phyloP scores from a whole-genome alignment of 805 yeast species.

The Metschnikowia noctiluminum region DNA sequence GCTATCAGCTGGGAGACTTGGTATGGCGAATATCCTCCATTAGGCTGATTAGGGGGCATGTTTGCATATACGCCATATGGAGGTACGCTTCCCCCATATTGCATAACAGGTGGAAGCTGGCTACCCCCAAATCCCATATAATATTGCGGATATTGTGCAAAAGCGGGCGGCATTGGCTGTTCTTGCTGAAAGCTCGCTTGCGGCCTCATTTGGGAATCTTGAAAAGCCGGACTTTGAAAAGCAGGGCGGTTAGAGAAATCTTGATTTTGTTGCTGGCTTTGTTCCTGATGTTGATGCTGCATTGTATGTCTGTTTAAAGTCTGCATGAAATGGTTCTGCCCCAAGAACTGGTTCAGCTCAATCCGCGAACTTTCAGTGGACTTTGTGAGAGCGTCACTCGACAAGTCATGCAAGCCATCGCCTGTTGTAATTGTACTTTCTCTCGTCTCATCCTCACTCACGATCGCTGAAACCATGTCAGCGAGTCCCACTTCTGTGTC shows the following conservation, averaged over 20 bases:
- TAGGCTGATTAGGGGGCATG: conserved; percentile 2
- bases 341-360: background rate
- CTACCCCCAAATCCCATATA: conserved; percentile 1
- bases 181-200: conserved; percentile 1
- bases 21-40: conserved; percentile 1
- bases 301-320: background rate
- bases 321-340: background rate
- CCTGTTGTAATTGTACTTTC: conserved; percentile 5
- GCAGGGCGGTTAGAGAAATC: background rate
- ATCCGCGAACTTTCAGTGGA: conserved; percentile 8
- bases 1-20: conserved; percentile 1
- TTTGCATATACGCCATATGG: conserved; percentile 1
- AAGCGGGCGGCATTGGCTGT: background rate
- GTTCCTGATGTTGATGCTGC: background rate
- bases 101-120: background rate
- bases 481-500: conserved; percentile 11
- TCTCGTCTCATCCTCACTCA: conserved; percentile 14
- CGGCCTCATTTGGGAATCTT: background rate
- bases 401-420: conserved; percentile 1
- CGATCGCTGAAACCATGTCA: conserved; percentile 17
- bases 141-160: conserved; percentile 5
- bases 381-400: conserved; percentile 6
- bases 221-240: background rate
- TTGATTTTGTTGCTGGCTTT: background rate
- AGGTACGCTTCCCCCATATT: background rate